Conservation (phyloP, 345 rosid species). For the Aquilaria yunnanensis region DNA sequence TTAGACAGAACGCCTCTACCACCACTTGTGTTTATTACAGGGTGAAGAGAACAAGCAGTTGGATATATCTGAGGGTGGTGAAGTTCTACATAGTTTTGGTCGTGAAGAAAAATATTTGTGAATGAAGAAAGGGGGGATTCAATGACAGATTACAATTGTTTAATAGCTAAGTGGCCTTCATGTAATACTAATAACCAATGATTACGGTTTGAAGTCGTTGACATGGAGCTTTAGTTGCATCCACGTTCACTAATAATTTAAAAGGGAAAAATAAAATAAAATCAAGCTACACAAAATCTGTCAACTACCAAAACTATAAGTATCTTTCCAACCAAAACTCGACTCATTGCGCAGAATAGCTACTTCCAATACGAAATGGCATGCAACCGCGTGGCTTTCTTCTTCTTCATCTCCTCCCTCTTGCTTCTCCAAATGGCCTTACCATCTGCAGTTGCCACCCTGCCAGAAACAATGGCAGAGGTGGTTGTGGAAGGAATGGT, state of each 20-base stretch:
- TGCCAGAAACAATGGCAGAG: constrained; percentile 26
- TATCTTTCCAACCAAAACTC: background rate
- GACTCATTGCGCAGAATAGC: too few relatives aligned
- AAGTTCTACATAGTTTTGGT: too few relatives aligned
- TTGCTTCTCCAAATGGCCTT: constrained; percentile 21
- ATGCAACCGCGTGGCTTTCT: constrained; percentile 11
- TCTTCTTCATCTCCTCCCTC: constrained; percentile 14
- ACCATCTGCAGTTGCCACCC: constrained; percentile 13
- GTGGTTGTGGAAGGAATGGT: constrained; percentile 75
- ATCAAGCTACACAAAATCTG: background rate
- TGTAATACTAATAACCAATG: background rate
- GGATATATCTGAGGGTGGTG: constrained; percentile 4
- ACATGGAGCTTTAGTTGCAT: constrained; percentile 19
- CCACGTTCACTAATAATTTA: constrained; percentile 21
- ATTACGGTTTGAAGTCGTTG: background rate
- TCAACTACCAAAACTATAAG: constrained; percentile 2
- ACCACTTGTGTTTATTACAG: too few relatives aligned
- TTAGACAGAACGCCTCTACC: background rate
- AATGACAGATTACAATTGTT: too few relatives aligned
- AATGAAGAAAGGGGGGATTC: too few relatives aligned
- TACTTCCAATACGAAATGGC: constrained; percentile 25
- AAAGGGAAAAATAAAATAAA: too few relatives aligned
- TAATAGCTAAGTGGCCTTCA: background rate
- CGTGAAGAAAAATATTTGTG: too few relatives aligned
- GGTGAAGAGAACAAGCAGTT: background rate